Percentiles rank a stretch among this genome's conserved stretches.
These are phyloP conservation scores for Xerocomus potaroensis DNA, from an alignment of 768 basidiomycete genomes.

Conservation along the genomic window DNA sequence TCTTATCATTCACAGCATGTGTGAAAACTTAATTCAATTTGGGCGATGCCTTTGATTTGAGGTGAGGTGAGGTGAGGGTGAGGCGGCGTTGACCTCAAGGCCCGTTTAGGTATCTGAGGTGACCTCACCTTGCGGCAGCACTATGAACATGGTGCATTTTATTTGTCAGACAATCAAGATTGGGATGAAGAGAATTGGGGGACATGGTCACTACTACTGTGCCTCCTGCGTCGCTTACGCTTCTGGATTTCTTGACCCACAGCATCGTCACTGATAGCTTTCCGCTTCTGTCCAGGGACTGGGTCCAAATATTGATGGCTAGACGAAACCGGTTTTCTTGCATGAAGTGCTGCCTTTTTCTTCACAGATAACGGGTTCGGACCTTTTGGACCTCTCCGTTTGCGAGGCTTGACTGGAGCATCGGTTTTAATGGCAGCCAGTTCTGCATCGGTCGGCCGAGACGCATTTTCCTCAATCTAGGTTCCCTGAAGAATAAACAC, in stretches of 20 bases:
- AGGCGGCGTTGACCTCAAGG: too few species aligned
- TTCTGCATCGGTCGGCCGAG: constrained; percentile 51
- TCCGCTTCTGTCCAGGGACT: constrained; percentile 18
- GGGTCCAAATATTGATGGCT: background rate
- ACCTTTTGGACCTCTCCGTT: constrained; percentile 68
- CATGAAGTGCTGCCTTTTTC: constrained; percentile 58
- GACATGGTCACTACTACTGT: background rate
- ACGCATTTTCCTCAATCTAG: constrained; percentile 62
- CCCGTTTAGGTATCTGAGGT: too few species aligned
- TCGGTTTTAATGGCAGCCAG: constrained; percentile 37
- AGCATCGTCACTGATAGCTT: background rate
- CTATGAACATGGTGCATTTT: too few species aligned
- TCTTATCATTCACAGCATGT: too few species aligned
- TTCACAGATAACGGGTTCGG: constrained; percentile 93
- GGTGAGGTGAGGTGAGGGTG: too few species aligned
- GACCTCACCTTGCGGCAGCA: too few species aligned
- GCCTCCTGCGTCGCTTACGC: constrained; percentile 26
- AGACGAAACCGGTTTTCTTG: background rate
- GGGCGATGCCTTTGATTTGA: too few species aligned
- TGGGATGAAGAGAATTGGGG: too few species aligned
- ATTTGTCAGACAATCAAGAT: too few species aligned
- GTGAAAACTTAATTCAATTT: too few species aligned
- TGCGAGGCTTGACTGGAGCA: constrained; percentile 40
- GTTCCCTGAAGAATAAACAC: constrained; percentile 1
- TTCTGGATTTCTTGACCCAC: background rate